Conservation (phyloP, 768 basidiomycete species). For the Mrakia frigida region DNA sequence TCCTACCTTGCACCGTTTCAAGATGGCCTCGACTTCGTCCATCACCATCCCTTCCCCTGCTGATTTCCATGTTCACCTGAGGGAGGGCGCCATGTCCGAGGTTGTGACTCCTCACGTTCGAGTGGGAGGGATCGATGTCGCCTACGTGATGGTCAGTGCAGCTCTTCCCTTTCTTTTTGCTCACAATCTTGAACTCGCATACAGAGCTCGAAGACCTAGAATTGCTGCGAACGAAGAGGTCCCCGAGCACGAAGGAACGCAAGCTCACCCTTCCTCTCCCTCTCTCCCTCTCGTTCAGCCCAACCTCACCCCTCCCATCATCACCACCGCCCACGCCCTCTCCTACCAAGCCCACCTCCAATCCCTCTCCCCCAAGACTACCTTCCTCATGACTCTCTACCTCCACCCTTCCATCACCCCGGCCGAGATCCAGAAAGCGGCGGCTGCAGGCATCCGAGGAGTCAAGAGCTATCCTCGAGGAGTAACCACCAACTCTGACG, state of each 20-base stretch:
- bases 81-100: conserved; percentile 73
- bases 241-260: background rate
- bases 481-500: conserved; percentile 93
- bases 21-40: background rate
- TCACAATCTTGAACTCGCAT: background rate
- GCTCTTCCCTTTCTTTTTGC: background rate
- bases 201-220: background rate
- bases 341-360: conserved; percentile 72
- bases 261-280: background rate
- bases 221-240: background rate
- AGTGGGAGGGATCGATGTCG: conserved; percentile 80
- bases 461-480: conserved; percentile 97
- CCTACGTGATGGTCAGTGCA: conserved; percentile 82
- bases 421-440: conserved; percentile 82
- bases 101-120: conserved; percentile 87
- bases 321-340: conserved; percentile 70
- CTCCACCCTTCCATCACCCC: conserved; percentile 86
- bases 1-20: background rate
- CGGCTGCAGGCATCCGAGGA: conserved; percentile 73
- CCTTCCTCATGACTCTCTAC: conserved; percentile 95
- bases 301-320: conserved; percentile 84
- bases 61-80: conserved; percentile 95
- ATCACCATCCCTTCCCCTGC: conserved; percentile 54
- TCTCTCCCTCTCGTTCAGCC: conserved; percentile 53
- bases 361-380: conserved; percentile 65